phyloP scores from a whole-genome alignment of 495 filamentous ascomycete species.

The Penicillium simplicissimum region DNA sequence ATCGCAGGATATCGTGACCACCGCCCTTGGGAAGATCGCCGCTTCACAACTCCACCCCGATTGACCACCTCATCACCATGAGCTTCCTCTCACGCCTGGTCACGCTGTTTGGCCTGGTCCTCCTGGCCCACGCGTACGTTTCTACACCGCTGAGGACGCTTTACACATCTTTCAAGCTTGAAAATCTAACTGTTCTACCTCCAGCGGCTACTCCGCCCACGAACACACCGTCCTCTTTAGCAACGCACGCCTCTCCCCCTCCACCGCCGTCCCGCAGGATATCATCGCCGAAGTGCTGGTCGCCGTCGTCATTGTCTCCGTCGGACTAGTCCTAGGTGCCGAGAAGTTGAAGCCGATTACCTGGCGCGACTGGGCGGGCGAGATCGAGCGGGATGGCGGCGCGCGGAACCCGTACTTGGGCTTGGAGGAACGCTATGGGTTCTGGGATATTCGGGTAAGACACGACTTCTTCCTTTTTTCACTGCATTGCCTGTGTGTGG shows the following conservation, averaged over 20 bases:
- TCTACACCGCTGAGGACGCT: too few relatives aligned
- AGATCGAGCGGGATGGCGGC: slow-evolving; percentile 70
- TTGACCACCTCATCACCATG: slow-evolving; percentile 45
- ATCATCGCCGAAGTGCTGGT: slow-evolving; percentile 65
- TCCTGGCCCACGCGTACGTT: slow-evolving; percentile 74
- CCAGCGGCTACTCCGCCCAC: slow-evolving; percentile 81
- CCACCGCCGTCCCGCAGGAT: slow-evolving; percentile 61
- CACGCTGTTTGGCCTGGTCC: slow-evolving; percentile 63
- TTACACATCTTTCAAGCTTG: background rate
- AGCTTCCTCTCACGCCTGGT: slow-evolving; percentile 64
- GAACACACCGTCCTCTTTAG: slow-evolving; percentile 75
- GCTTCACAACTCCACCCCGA: background rate
- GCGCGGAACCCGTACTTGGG: slow-evolving; percentile 50
- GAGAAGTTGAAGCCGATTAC: slow-evolving; percentile 72
- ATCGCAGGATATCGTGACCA: background rate
- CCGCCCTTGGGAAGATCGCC: background rate
- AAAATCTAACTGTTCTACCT: slow-evolving; percentile 2
- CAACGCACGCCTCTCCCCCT: slow-evolving; percentile 48
- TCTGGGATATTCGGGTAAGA: slow-evolving; percentile 68
- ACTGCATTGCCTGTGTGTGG: slow-evolving; percentile 27
- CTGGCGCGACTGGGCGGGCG: slow-evolving; percentile 81
- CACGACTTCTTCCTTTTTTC: slow-evolving; percentile 40
- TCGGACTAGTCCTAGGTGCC: slow-evolving; percentile 69
- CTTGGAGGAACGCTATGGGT: slow-evolving; percentile 63
- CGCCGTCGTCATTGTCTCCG: slow-evolving; percentile 63